Evolutionary conservation across 306 rosid genomes (phyloP).

Genomic region (Cucumis cinereus): DNA sequence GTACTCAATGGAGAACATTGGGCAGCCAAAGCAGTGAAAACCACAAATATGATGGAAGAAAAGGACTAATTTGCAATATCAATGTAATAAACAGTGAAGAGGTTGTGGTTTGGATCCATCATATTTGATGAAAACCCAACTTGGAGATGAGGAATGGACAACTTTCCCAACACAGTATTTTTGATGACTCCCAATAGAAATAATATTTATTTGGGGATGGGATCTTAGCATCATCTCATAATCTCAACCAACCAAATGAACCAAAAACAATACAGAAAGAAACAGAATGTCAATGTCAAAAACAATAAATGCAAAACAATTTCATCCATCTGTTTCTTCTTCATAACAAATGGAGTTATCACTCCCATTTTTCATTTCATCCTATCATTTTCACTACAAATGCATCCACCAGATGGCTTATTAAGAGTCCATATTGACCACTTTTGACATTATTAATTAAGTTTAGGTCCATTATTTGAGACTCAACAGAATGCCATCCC

Average conservation of each 20-base stretch:
- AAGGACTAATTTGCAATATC: background rate
- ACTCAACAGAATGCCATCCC: background rate
- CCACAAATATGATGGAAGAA: background rate
- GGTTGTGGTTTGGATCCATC: background rate
- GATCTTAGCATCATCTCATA: background rate
- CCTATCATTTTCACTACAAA: background rate
- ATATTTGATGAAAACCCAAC: background rate
- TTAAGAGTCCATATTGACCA: background rate
- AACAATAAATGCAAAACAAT: conserved; percentile 3
- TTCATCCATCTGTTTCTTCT: background rate
- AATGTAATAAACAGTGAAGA: background rate
- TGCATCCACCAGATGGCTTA: background rate
- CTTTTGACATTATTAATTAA: background rate
- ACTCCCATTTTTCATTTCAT: background rate
- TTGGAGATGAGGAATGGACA: conserved; percentile 11
- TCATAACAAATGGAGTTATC: background rate
- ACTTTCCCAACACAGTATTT: conserved; percentile 25
- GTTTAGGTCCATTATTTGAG: background rate
- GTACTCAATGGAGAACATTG: too few species aligned
- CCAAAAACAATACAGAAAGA: background rate
- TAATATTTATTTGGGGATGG: conserved; percentile 14
- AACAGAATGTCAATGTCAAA: conserved; percentile 1
- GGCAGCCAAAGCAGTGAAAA: background rate
- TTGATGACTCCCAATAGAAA: background rate
- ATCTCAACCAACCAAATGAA: conserved; percentile 4